Evolutionary conservation across 2,329 filamentous ascomycete species (phyloP), one percentile per base, ranked within the genome.

Genomic region (Arthrinium puccinioides): DNA sequence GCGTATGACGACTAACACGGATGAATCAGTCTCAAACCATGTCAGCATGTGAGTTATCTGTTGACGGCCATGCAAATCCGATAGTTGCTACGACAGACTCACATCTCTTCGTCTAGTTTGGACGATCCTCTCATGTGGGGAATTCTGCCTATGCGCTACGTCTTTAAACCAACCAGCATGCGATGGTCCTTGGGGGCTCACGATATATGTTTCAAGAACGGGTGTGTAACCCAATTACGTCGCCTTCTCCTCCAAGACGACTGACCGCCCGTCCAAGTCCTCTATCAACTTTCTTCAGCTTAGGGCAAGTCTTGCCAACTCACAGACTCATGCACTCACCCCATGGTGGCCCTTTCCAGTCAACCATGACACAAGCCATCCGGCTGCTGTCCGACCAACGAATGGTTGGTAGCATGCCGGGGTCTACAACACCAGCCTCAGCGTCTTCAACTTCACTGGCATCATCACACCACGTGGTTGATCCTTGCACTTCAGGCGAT

Each of bases 41-140:
- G 76, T 87, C 47, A 88, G 84, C 59, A 82, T 94, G 85, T 92
- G 82, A 63, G 84, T 82, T 60, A 20, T 34, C 27, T 39, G 32
- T 28, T 20, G 40, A 43, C 36, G 36, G 49, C 48, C 32, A 46
- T 26, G 32, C 32, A 37, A 27, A 36, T 20, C 19, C 3, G 14
- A 16, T 19, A 23, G 27, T 19, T n/a, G 4, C 27, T 19, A 16
- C 18, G 18, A 13, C 10, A 20, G 14, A 31, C 18, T 31, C 29
- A 31, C 18, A 20, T 13, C 29, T 4, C 4, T 10, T 10, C 24
- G 5, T 49, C 46, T 58, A 96, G 90, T 41, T 66, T 97, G 50
- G 92, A 98, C 62, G 92, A 98, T 64, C 92, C 92, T 19, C 64
- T 97, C 41, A 80, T 96, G 49, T 98, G 90, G 90, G 92, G 90